These are phyloP conservation scores for Prototheca cutis DNA, from an alignment of 163 green algal species.

Conservation along the genomic window DNA sequence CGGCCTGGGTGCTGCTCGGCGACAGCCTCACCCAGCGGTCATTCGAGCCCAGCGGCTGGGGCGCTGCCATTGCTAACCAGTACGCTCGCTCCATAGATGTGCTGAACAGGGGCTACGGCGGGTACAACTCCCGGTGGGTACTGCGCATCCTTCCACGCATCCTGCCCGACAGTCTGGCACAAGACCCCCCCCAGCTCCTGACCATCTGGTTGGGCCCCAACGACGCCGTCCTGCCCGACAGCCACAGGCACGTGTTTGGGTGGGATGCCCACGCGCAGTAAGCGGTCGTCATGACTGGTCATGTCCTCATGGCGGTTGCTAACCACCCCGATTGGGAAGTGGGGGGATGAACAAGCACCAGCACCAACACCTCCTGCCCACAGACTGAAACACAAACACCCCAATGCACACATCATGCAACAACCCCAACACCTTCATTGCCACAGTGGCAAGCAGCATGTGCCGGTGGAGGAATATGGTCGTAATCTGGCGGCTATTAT, in stretches of 20 bases:
- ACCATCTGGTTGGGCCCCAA: constrained; percentile 85
- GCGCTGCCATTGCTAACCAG: constrained; percentile 11
- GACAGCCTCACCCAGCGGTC: constrained; percentile 43
- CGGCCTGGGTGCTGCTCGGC: constrained; percentile 39
- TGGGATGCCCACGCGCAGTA: no score
- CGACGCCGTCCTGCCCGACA: constrained; percentile 61
- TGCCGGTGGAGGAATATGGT: constrained; percentile 62
- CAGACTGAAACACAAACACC: no score
- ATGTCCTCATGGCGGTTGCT: no score
- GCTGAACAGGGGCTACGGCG: constrained; percentile 34
- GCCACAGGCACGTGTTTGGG: no score
- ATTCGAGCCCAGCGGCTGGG: constrained; percentile 32
- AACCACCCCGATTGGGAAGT: no score
- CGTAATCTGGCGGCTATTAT: constrained; percentile 62
- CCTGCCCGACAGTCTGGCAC: constrained; percentile 8
- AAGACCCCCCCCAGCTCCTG: constrained; percentile 24
- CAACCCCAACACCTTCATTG: neutral
- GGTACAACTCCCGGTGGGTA: constrained; percentile 74
- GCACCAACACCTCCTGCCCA: no score
- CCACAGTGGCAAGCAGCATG: constrained; percentile 51
- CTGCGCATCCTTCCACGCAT: constrained; percentile 38
- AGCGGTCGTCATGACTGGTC: no score
- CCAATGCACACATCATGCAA: no score
- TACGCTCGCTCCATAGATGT: constrained; percentile 32
- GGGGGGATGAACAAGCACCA: no score